Evolutionary conservation across 2,329 filamentous ascomycete genomes (phyloP), one percentile per base, ranked within the genome.

Genomic region (Pestalotiopsis sp.): DNA sequence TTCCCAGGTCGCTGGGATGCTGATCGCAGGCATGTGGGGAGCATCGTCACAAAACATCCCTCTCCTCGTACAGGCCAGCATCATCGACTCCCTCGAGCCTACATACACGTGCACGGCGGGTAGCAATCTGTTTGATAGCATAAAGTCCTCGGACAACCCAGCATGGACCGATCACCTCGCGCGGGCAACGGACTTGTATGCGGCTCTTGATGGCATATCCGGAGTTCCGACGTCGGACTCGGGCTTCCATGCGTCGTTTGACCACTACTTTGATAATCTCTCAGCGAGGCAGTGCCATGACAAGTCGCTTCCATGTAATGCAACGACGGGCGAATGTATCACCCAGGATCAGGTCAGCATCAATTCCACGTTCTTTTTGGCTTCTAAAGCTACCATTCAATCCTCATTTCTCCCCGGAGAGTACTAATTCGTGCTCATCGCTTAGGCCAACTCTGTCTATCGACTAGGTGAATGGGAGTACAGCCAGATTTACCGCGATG

Each of bases 251-350:
- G 84, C 80, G 56, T 90, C 86, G 66, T 91, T 92, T 74, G 93
- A 96, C 76, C 93, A 94, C 79, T 96, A 96, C 81, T 96, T 91
- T 74, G 93, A 96, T 77, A 96, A 94, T 75, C 85, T 96, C 1
- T 94, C 92, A 0, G 91, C 93, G 0, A 86, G 93, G 0, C 91
- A 94, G 76, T 96, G 93, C 77, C 93, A 96, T 76, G 82, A 79
- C 20, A 93, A 92, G 74, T 87, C 92, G 0, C 82, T 95, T 0
- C 93, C 93, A 0, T 95, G 93, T 80, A 85, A 85, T 70, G 84
- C 86, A 66, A 81, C 80, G 0, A 79, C 81, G 0, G 56, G 56
- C 9, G n/a, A 39, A 4, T 95, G 93, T 75, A 82, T 95, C 56
- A 86, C 86, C 2, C 88, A 90, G 73, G 78, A 81, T 0, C 82